Evolutionary conservation across 140 eudicot genomes (phyloP).

Genomic region (Ambrosia hybrid): DNA sequence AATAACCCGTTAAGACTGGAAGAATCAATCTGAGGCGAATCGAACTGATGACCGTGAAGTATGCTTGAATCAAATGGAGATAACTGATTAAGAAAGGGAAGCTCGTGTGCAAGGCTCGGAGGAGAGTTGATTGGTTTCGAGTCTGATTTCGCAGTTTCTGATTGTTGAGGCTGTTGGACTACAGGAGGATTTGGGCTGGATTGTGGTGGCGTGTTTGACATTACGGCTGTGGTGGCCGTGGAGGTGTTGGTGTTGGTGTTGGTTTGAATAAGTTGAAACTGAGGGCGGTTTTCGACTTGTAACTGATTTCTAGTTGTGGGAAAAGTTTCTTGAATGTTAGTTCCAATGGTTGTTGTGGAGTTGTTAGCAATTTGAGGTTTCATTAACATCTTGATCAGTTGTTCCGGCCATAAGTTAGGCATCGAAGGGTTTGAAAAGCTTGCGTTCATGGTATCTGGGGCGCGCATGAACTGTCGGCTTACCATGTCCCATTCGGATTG

Average conservation of each 20-base stretch:
- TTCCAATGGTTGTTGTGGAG: conserved; percentile 13
- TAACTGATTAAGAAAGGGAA: conserved; percentile 29
- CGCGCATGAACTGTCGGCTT: conserved; percentile 62
- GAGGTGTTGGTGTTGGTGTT: not conserved
- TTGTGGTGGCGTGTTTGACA: conserved; percentile 26
- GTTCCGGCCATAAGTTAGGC: conserved; percentile 82
- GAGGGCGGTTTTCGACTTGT: conserved; percentile 41
- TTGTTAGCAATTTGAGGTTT: conserved; percentile 51
- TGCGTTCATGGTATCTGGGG: conserved; percentile 47
- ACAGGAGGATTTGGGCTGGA: conserved; percentile 32
- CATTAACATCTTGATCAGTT: conserved; percentile 70
- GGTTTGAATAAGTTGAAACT: conserved; percentile 46
- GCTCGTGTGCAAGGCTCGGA: conserved; percentile 35
- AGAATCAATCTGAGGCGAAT: conserved; percentile 50
- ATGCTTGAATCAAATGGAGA: conserved; percentile 45
- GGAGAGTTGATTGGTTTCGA: conserved; percentile 35
- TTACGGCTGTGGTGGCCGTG: conserved; percentile 11
- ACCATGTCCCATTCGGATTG: conserved; percentile 85
- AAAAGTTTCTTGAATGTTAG: conserved; percentile 40
- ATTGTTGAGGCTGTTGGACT: conserved; percentile 31
- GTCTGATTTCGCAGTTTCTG: conserved; percentile 45
- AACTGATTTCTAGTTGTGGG: conserved; percentile 23
- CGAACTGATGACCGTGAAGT: conserved; percentile 42
- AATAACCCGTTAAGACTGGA: conserved; percentile 48
- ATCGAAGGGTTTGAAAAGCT: conserved; percentile 53